Evolutionary conservation across 495 filamentous ascomycete species (phyloP).

Genomic region (Trichoderma reesei): DNA sequence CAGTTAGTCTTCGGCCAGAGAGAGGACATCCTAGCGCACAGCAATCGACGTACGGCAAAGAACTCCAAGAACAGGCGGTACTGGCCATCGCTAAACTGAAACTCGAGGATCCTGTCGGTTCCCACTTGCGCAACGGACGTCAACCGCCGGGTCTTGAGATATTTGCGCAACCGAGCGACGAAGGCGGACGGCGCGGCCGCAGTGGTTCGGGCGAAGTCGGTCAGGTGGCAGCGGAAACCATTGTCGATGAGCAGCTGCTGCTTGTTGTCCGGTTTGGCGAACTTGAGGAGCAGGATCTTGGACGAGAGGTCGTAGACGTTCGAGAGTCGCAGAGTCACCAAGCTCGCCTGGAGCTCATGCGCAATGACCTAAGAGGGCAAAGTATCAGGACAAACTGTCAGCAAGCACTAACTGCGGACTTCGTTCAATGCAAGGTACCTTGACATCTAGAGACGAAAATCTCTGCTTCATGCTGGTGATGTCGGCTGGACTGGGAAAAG

Average conservation of each 20-base stretch:
- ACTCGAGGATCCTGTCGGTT: conserved; percentile 86
- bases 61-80: conserved; percentile 90
- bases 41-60: conserved; percentile 53
- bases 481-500: neutral
- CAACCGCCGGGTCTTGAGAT: conserved; percentile 72
- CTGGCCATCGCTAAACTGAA: conserved; percentile 82
- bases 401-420: no score
- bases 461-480: conserved; percentile 92
- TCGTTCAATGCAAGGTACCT: conserved; percentile 37
- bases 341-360: conserved; percentile 70
- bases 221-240: conserved; percentile 92
- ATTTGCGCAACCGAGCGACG: conserved; percentile 74
- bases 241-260: conserved; percentile 88
- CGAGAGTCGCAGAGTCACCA: conserved; percentile 69
- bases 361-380: conserved; percentile 70
- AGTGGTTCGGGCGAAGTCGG: conserved; percentile 75
- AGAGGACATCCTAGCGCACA: no score
- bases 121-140: conserved; percentile 77
- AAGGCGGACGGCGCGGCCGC: conserved; percentile 75
- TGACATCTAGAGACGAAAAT: conserved; percentile 88
- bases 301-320: conserved; percentile 96
- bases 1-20: neutral
- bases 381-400: conserved; percentile 13
- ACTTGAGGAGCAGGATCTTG: conserved; percentile 89
- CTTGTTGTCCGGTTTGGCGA: conserved; percentile 73